phyloP scores from a whole-genome alignment of 306 rosid genomes.

The Cucurbita pepo region DNA sequence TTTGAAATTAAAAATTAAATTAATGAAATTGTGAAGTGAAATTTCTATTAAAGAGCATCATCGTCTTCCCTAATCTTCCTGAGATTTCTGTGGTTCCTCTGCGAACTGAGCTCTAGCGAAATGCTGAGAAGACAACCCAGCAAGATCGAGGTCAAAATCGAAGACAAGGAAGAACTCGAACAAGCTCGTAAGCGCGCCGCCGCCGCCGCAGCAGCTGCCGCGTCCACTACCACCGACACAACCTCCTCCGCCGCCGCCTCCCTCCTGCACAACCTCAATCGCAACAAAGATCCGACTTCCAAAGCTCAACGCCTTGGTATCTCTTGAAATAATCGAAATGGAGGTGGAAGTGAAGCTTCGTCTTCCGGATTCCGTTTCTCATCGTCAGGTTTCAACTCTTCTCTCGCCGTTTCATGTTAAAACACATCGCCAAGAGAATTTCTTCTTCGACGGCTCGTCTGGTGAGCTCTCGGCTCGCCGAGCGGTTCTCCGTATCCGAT shows the following conservation, averaged over 20 bases:
- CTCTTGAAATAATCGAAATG: conserved; percentile 12
- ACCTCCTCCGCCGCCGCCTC: conserved; percentile 25
- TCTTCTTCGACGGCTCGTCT: conserved; percentile 66
- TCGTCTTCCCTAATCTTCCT: neutral
- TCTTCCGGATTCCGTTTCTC: conserved; percentile 32
- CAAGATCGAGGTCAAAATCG: conserved; percentile 50
- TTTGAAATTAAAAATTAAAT: no score
- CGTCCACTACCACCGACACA: neutral
- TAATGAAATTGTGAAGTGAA: no score
- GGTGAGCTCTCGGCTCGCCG: conserved; percentile 44
- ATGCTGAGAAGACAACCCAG: conserved; percentile 66
- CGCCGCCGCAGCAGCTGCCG: neutral
- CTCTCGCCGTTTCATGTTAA: conserved; percentile 38
- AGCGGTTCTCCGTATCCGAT: conserved; percentile 63
- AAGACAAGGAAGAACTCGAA: conserved; percentile 82
- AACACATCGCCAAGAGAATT: conserved; percentile 63
- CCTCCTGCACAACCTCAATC: conserved; percentile 53
- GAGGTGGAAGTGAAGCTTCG: conserved; percentile 63
- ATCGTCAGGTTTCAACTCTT: conserved; percentile 25
- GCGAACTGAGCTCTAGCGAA: neutral
- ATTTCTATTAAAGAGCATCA: no score
- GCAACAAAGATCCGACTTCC: conserved; percentile 20
- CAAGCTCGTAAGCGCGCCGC: conserved; percentile 49
- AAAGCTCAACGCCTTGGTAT: conserved; percentile 27
- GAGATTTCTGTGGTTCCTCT: neutral